Conservation (phyloP, 73 alveolate species). For the Uronychia binucleata region DNA sequence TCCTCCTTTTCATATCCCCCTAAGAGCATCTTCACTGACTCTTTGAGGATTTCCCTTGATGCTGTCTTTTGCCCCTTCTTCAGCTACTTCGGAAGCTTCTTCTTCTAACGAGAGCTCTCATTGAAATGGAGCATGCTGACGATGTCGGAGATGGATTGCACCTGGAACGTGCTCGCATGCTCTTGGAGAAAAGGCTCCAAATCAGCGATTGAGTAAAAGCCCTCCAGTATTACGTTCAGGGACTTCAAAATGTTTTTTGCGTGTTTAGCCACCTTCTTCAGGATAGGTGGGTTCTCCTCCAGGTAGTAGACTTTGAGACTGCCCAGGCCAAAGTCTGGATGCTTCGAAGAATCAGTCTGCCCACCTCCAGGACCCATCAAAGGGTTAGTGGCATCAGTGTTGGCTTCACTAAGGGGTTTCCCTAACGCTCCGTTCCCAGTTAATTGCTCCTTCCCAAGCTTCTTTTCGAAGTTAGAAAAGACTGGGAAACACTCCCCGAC, state of each 20-base stretch:
- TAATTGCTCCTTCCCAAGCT: not conserved
- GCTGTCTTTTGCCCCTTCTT: not conserved
- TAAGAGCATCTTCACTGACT: not conserved
- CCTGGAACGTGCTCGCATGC: not conserved
- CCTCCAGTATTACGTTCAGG: not conserved
- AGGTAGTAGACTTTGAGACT: not conserved
- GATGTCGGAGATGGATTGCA: not conserved
- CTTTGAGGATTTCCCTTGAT: not conserved
- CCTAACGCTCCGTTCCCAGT: too few relatives aligned
- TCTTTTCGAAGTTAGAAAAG: not conserved
- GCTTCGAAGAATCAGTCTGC: too few relatives aligned
- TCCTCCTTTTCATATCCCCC: not conserved
- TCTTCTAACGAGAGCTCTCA: not conserved
- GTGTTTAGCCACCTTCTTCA: not conserved
- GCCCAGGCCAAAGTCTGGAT: not conserved
- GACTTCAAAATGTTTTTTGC: not conserved
- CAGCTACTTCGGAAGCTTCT: not conserved
- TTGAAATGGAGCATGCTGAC: not conserved
- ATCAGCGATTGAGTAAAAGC: not conserved
- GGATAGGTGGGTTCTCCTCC: not conserved
- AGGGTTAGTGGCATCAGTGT: too few relatives aligned
- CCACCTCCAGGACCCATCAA: too few relatives aligned
- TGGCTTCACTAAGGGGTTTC: too few relatives aligned
- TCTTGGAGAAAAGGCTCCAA: not conserved
- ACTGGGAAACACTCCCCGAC: not conserved